Percentiles rank a stretch among this genome's conserved stretches.
Evolutionary conservation across 2,329 filamentous ascomycete genomes (phyloP).

Genomic region (Pseudocercospora macadamiae): DNA sequence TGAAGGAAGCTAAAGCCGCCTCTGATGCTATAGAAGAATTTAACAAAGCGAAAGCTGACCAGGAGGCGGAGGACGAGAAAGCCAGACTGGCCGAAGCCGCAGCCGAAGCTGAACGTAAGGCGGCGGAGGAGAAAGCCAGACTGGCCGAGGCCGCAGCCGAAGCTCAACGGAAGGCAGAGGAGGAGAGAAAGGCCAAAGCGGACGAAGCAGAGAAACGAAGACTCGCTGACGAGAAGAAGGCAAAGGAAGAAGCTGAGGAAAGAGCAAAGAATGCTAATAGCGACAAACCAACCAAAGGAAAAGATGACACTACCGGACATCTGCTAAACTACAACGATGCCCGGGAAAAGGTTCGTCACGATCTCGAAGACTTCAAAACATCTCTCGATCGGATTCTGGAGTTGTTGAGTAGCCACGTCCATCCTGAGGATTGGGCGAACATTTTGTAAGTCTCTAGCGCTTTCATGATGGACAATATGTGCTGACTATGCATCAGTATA

Average conservation of each 20-base stretch:
- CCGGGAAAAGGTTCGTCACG: not conserved
- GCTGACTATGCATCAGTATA: not conserved
- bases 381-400: not conserved
- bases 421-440: not conserved
- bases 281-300: not conserved
- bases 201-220: not conserved
- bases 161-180: too few relatives aligned
- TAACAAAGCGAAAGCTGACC: too few relatives aligned
- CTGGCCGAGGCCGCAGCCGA: too few relatives aligned
- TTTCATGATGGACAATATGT: too few relatives aligned
- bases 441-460: not conserved
- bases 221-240: not conserved
- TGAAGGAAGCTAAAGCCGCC: too few relatives aligned
- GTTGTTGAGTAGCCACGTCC: not conserved
- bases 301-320: not conserved
- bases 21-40: too few relatives aligned
- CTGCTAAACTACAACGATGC: not conserved
- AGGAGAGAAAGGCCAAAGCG: not conserved
- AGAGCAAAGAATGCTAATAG: too few relatives aligned
- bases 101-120: too few relatives aligned
- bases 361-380: not conserved
- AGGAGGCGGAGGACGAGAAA: too few relatives aligned
- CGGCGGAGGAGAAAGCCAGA: too few relatives aligned
- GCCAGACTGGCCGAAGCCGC: too few relatives aligned
- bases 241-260: not conserved